These are phyloP conservation scores for Ambrosiella beaveri DNA, from an alignment of 2,329 filamentous ascomycete genomes.

Conservation along the genomic window DNA sequence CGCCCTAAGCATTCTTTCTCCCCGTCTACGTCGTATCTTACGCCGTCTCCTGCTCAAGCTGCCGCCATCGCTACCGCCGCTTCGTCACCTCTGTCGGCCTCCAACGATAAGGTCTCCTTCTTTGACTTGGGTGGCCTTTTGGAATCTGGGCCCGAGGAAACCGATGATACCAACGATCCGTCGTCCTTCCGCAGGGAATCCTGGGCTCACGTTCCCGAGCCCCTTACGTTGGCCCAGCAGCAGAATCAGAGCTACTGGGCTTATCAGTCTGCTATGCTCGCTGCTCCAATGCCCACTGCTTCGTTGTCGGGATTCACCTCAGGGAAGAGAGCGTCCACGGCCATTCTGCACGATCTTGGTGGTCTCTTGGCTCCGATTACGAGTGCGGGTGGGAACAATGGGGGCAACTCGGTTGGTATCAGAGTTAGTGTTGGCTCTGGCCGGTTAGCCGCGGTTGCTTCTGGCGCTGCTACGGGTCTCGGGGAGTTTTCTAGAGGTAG, in stretches of 20 bases:
- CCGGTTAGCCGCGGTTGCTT: background rate
- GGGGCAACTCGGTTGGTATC: background rate
- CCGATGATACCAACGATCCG: slow-evolving; percentile 14
- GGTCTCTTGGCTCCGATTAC: slow-evolving; percentile 31
- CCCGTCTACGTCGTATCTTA: slow-evolving; percentile 18
- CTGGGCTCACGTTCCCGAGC: slow-evolving; percentile 21
- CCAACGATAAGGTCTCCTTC: slow-evolving; percentile 44
- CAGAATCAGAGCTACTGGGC: slow-evolving; percentile 12
- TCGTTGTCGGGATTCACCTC: slow-evolving; percentile 19
- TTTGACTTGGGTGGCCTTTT: slow-evolving; percentile 72
- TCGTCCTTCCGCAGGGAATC: slow-evolving; percentile 18
- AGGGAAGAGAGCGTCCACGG: slow-evolving; percentile 36
- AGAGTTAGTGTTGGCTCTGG: background rate
- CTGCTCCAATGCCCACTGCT: slow-evolving; percentile 25
- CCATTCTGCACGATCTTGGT: slow-evolving; percentile 41
- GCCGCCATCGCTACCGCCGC: slow-evolving; percentile 8
- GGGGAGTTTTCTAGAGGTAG: too few relatives aligned
- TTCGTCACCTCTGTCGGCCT: slow-evolving; percentile 17
- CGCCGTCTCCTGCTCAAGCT: slow-evolving; percentile 2
- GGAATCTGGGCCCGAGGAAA: slow-evolving; percentile 27
- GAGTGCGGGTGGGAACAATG: background rate
- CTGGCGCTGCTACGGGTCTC: background rate
- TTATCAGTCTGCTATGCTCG: slow-evolving; percentile 11
- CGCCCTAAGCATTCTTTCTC: slow-evolving; percentile 22
- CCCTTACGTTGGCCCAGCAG: slow-evolving; percentile 22